Percentiles rank a stretch among this genome's conserved stretches.
phyloP scores from a whole-genome alignment of 129 eudicot genomes.

The Silybum marianum region DNA sequence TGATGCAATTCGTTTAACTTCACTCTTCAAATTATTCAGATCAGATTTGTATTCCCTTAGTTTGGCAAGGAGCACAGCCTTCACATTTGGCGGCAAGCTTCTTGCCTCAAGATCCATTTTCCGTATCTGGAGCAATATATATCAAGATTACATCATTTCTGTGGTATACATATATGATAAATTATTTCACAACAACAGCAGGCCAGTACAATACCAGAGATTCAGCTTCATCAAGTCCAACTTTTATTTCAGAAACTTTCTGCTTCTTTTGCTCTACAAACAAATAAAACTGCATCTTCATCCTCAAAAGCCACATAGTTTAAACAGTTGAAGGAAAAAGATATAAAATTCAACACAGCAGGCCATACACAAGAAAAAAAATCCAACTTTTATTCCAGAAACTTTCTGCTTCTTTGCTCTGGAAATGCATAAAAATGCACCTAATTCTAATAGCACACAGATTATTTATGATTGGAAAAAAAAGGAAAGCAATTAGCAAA shows the following conservation, averaged over 20 bases:
- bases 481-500: neutral
- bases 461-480: neutral
- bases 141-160: neutral
- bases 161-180: neutral
- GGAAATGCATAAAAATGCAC: constrained; percentile 11
- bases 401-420: constrained; percentile 45
- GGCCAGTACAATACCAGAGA: constrained; percentile 40
- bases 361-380: neutral
- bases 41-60: constrained; percentile 70
- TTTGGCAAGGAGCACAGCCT: constrained; percentile 68
- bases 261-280: constrained; percentile 60
- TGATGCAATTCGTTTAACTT: constrained; percentile 56
- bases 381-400: constrained; percentile 27
- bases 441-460: neutral
- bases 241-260: constrained; percentile 49
- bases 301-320: neutral
- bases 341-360: neutral
- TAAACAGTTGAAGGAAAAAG: neutral
- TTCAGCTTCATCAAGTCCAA: constrained; percentile 56
- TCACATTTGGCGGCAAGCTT: constrained; percentile 68
- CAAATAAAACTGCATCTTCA: neutral
- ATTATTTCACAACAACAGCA: neutral
- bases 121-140: constrained; percentile 42
- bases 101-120: constrained; percentile 82
- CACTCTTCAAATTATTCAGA: constrained; percentile 66